These are phyloP conservation scores for Curvularia eragrostidis DNA, from an alignment of 2,329 filamentous ascomycete species.

Conservation along the genomic window DNA sequence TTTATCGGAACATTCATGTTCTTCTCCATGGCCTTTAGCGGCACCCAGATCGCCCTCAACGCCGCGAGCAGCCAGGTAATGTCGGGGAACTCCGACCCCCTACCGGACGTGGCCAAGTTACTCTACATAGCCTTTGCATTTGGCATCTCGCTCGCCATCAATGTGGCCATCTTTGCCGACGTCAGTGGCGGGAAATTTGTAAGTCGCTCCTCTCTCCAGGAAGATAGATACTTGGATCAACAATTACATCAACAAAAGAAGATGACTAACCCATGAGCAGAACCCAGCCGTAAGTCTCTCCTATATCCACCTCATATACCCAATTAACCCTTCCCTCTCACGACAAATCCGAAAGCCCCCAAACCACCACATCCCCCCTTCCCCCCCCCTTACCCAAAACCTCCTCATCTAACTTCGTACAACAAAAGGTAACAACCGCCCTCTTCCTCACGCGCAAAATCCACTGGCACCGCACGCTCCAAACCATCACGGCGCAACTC, in stretches of 20 bases:
- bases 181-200: conserved; percentile 46
- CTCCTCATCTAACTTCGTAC: conserved; percentile 9
- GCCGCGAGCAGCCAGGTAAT: conserved; percentile 39
- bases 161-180: conserved; percentile 48
- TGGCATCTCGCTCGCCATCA: conserved; percentile 45
- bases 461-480: conserved; percentile 30
- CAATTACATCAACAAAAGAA: too few relatives aligned
- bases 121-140: conserved; percentile 47
- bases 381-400: neutral
- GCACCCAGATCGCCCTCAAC: conserved; percentile 58
- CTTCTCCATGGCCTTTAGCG: conserved; percentile 45
- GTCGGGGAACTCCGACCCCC: conserved; percentile 14
- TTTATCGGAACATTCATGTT: conserved; percentile 57
- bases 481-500: conserved; percentile 38
- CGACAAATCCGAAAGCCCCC: neutral
- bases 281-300: conserved; percentile 33
- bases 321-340: too few relatives aligned
- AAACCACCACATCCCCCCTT: neutral
- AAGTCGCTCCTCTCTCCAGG: conserved; percentile 10
- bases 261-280: neutral
- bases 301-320: too few relatives aligned
- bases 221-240: too few relatives aligned
- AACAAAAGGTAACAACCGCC: conserved; percentile 33
- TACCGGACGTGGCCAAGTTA: conserved; percentile 38
- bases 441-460: conserved; percentile 32